Evolutionary conservation across 352 stramenopile species (phyloP).

Genomic region (Paralagenidium karlingii): DNA sequence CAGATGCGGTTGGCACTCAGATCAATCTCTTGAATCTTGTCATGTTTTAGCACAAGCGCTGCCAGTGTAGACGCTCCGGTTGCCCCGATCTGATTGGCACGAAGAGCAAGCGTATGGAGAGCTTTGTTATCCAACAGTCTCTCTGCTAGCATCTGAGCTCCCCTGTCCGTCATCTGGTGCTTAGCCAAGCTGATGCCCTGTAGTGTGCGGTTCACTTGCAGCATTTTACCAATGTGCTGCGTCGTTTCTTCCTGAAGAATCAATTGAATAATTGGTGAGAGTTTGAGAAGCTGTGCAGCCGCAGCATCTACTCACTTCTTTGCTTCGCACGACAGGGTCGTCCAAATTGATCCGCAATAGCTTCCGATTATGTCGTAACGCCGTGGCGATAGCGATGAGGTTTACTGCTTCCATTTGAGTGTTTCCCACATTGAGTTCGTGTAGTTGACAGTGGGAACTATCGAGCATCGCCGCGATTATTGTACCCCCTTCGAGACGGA

Average conservation of each 20-base stretch:
- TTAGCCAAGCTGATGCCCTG: constrained; percentile 45
- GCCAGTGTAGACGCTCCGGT: constrained; percentile 37
- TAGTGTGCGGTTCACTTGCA: constrained; percentile 56
- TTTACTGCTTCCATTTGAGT: constrained; percentile 47
- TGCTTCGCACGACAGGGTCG: constrained; percentile 37
- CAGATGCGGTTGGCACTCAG: constrained; percentile 53
- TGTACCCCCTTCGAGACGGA: constrained; percentile 29
- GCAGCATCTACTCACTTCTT: constrained; percentile 18
- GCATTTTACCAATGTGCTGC: constrained; percentile 62
- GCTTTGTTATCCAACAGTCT: constrained; percentile 49
- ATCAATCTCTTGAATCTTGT: constrained; percentile 34
- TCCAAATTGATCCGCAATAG: constrained; percentile 38
- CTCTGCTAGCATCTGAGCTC: constrained; percentile 57
- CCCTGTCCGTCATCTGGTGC: constrained; percentile 54
- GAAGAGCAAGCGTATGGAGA: constrained; percentile 36
- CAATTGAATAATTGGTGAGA: not conserved
- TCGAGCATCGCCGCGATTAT: constrained; percentile 33
- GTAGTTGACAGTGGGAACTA: constrained; percentile 13
- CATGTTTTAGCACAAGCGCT: constrained; percentile 34
- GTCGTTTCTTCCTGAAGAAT: constrained; percentile 28
- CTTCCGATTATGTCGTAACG: constrained; percentile 22
- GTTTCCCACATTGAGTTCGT: constrained; percentile 39
- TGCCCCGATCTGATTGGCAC: constrained; percentile 55
- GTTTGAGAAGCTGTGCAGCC: too few species aligned
- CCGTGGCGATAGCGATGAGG: constrained; percentile 45